Evolutionary conservation across 2,329 filamentous ascomycete genomes (phyloP), one percentile per base, ranked within the genome.

Genomic region (Aureobasidium sp.): DNA sequence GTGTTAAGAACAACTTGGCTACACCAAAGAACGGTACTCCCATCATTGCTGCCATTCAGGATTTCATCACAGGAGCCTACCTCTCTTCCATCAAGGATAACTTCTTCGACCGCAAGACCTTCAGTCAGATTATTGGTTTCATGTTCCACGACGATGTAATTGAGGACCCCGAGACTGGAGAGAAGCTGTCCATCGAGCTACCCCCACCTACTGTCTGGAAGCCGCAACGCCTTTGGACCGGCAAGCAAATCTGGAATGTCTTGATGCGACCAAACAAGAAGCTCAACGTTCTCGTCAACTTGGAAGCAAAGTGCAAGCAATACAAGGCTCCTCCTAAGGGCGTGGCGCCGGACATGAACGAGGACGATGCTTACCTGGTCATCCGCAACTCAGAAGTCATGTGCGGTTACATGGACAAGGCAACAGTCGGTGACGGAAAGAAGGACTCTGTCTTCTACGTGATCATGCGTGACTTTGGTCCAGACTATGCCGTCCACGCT

Each of bases 381-480:
- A 88, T 99, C 65, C 89, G 93, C 62, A 97, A 99, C 72, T 97
- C 93, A 0, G 92, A 97, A 73, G 87, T 97, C 65, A 96, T 99
- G 90, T 97, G 93, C 71, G 94, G 94, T 64, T 84, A 88, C 64
- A 97, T 97, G 91, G 94, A 99, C 79, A 99, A 99, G 76, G 89
- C 90, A 1, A 97, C 92, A 0, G 90, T 99, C n/a, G 94, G 94
- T 68, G 87, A 90, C 6, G 94, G 94, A 69, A 97, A 97, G 79
- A 99, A 99, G 72, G 93, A 96, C 73, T 97, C 92, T 0, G 87
- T 99, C 22, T 99, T 97, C 72, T 99, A 97, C 71, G 89, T 97
- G 62, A 93, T 99, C 71, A 84, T 97, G 68, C 85, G 94, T 79
- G 94, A 99, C 77, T 99, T 89, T 69, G 94, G 94, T 0, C 90